A percentile compares a stretch with the other conserved stretches of the same genome.
phyloP scores from a whole-genome alignment of 2,329 filamentous ascomycete species.

The Alternaria alternata region DNA sequence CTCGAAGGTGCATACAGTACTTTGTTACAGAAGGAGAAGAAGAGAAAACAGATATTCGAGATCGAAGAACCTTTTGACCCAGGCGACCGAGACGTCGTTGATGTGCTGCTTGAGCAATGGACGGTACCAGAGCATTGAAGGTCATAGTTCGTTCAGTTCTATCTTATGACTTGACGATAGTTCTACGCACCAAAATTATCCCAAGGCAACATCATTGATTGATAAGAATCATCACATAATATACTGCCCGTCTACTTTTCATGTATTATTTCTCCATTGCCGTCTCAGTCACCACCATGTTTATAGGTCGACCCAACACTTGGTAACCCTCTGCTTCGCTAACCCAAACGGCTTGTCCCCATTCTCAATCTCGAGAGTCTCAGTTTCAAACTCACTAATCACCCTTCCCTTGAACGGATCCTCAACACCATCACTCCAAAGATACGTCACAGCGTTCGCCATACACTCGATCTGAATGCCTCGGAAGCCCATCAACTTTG shows the following conservation, averaged over 20 bases:
- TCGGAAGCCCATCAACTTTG: slow-evolving; percentile 41
- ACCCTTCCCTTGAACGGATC: slow-evolving; percentile 33
- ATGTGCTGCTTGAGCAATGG: slow-evolving; percentile 30
- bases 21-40: neutral
- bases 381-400: slow-evolving; percentile 34
- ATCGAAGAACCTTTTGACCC: neutral
- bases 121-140: slow-evolving; percentile 12
- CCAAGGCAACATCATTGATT: neutral
- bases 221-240: neutral
- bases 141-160: neutral
- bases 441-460: slow-evolving; percentile 39
- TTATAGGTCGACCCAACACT: slow-evolving; percentile 40
- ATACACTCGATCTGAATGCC: slow-evolving; percentile 50
- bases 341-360: slow-evolving; percentile 34
- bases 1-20: neutral
- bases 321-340: slow-evolving; percentile 33
- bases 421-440: slow-evolving; percentile 39
- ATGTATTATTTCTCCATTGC: neutral
- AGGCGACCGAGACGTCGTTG: slow-evolving; percentile 23
- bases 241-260: rapidly evolving
- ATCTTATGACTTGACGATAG: neutral
- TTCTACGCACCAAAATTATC: neutral
- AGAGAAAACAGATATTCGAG: neutral
- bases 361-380: slow-evolving; percentile 33
- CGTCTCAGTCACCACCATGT: neutral